A percentile compares a stretch with the other conserved stretches of the same genome.
phyloP scores from a whole-genome alignment of 78 protist species.

The Dictyostelium citrinum region DNA sequence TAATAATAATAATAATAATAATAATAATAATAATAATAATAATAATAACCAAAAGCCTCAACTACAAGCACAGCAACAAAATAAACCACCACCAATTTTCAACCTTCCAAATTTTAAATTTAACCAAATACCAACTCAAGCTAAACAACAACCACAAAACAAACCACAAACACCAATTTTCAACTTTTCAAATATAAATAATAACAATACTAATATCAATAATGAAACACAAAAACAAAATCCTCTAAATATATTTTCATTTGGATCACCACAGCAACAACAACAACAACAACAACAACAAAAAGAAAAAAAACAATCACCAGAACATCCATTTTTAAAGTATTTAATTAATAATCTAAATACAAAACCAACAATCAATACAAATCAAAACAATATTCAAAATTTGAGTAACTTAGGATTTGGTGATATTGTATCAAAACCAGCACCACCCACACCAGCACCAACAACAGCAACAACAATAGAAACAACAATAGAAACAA shows the following conservation, averaged over 20 bases:
- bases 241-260: background rate
- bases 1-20: background rate
- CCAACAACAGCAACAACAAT: slow-evolving; percentile 29
- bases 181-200: background rate
- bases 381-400: background rate
- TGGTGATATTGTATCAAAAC: background rate
- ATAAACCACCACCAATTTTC: background rate
- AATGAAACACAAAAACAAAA: no score
- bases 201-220: background rate
- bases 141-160: background rate
- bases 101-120: background rate
- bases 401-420: background rate
- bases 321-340: background rate
- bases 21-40: background rate
- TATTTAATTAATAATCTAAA: background rate
- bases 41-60: background rate
- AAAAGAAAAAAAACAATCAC: background rate
- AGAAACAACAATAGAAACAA: slow-evolving; percentile 1
- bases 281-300: background rate
- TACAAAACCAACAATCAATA: background rate
- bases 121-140: background rate
- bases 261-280: background rate
- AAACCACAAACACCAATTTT: background rate
- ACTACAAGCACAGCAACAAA: background rate
- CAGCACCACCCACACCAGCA: slow-evolving; percentile 1